These are phyloP conservation scores for Hypoxylon sp. DNA, from an alignment of 2,329 filamentous ascomycete genomes.

Conservation along the genomic window DNA sequence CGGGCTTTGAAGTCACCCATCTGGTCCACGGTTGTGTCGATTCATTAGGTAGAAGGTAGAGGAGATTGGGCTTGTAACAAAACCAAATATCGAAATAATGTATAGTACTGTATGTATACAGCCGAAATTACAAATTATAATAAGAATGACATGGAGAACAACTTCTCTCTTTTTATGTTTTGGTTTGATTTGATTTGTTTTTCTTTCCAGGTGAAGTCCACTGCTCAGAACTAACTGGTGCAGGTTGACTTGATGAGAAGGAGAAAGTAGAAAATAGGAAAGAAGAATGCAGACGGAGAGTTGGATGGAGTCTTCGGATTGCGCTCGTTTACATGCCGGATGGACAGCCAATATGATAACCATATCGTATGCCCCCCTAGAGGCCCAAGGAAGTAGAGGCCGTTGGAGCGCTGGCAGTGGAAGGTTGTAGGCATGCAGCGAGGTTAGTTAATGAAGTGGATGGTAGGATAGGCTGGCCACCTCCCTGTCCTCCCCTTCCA, in stretches of 20 bases:
- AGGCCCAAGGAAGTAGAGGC: neutral
- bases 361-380: constrained; percentile 1
- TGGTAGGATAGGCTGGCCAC: constrained; percentile 26
- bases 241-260: no score
- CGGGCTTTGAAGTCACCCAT: constrained; percentile 59
- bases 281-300: neutral
- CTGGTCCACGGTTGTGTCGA: constrained; percentile 21
- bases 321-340: constrained; percentile 28
- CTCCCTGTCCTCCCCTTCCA: constrained; percentile 18
- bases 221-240: no score
- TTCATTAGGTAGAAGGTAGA: constrained; percentile 16
- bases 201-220: no score
- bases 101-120: constrained; percentile 4
- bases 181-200: no score
- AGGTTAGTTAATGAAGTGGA: neutral
- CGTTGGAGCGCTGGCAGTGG: constrained; percentile 4
- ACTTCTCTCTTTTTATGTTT: no score
- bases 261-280: neutral
- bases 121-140: neutral
- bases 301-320: constrained; percentile 18
- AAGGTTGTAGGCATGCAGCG: no score
- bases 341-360: constrained; percentile 28
- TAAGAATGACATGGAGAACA: neutral
- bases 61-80: constrained; percentile 1
- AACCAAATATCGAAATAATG: no score